phyloP scores from a whole-genome alignment of 2,329 filamentous ascomycete species.

The Paecilomyces variotii region DNA sequence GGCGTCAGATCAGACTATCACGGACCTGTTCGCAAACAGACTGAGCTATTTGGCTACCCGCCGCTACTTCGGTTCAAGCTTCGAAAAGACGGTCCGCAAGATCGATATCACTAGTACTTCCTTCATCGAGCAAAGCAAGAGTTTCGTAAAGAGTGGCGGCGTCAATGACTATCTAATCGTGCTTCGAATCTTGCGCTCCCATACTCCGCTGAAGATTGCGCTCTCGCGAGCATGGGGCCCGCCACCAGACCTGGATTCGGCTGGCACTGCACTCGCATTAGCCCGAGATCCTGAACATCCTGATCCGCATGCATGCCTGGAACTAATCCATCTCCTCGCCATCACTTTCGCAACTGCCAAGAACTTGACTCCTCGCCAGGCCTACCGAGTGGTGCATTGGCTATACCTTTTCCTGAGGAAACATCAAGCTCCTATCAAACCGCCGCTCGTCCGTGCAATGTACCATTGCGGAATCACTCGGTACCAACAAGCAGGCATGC shows the following conservation, averaged over 20 bases:
- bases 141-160: conserved; percentile 22
- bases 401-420: conserved; percentile 39
- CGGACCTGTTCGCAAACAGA: conserved; percentile 19
- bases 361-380: conserved; percentile 29
- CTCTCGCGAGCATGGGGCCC: conserved; percentile 23
- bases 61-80: conserved; percentile 17
- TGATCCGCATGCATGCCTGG: conserved; percentile 28
- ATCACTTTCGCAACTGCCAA: conserved; percentile 33
- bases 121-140: conserved; percentile 23
- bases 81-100: conserved; percentile 22
- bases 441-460: conserved; percentile 40
- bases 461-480: conserved; percentile 43
- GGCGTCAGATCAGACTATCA: conserved; percentile 15
- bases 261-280: conserved; percentile 15
- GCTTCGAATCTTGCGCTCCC: conserved; percentile 26
- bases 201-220: conserved; percentile 31
- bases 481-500: conserved; percentile 28
- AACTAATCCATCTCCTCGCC: conserved; percentile 40
- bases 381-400: conserved; percentile 40
- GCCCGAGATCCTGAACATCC: conserved; percentile 15
- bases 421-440: conserved; percentile 34
- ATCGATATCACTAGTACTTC: conserved; percentile 26
- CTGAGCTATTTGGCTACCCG: conserved; percentile 18
- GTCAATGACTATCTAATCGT: conserved; percentile 17
- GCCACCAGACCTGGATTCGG: conserved; percentile 11